Evolutionary conservation across 495 filamentous ascomycete genomes (phyloP), one percentile per base, ranked within the genome.

Genomic region (Aspergillus nanangensis): DNA sequence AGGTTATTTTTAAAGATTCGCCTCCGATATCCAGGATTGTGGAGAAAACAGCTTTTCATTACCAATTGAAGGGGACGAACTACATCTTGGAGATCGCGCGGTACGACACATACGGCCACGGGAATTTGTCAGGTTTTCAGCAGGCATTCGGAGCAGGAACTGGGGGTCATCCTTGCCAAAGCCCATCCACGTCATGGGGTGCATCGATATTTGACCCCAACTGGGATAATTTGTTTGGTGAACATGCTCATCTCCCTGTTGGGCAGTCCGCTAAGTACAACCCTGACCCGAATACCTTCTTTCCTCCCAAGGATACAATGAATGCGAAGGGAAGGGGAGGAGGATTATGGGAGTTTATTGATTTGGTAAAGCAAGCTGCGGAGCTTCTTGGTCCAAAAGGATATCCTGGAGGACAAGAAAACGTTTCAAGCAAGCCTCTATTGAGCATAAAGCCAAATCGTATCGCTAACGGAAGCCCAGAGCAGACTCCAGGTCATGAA

Each of bases 11-110:
- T 19, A 37, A 53, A 3, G 35, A 15, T 2, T 43, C 47, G 0
- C 48, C 58, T 11, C 55, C 53, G 2, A 53, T 73, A 4, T 51
- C 43, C 4, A 48, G 57, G 3, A 67, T 77, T 19, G 60, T 73
- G 1, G 68, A 80, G 15, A 80, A 77, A 50, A 71, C 76, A 0
- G 59, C 76, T 1, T 57, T 81, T 24, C 62, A 62, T 14, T 80
- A 75, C 39, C 58, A 56, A 8, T 56, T 81, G 32, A 71, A 66
- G 38, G 50, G 61, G 4, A 76, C 75, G 0, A 63, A 67, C 1
- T 81, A 78, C 41, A 63, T 78, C 4, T 55, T 84, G 3, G 76
- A 85, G 46, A 61, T 85, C 17, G 63, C 75, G 13, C 63, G 80
- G 5, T 78, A 79, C 48, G 79, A 78, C 41, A 65, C 58, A 18